These are phyloP conservation scores for Balamuthia mandrillaris DNA, from an alignment of 208 protist species.

Conservation along the genomic window DNA sequence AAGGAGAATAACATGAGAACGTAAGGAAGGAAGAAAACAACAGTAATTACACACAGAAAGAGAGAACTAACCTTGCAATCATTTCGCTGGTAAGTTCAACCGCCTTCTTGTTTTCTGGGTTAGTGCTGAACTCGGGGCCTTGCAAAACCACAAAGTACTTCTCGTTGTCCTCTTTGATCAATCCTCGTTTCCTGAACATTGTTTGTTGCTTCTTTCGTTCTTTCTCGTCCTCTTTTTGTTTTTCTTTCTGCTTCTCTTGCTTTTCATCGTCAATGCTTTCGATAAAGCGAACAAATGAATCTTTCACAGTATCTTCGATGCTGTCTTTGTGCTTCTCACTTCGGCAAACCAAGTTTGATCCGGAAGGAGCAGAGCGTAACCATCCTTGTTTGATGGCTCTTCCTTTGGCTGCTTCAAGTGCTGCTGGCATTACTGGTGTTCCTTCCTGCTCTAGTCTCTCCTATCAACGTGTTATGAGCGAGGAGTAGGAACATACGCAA, in stretches of 20 bases:
- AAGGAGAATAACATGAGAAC: neutral
- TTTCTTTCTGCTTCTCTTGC: neutral
- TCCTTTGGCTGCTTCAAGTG: slow-evolving; percentile 75
- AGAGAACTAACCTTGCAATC: slow-evolving; percentile 58
- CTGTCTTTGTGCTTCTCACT: too few species aligned
- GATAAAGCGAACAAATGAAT: too few species aligned
- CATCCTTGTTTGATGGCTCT: slow-evolving; percentile 57
- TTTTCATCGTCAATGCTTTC: slow-evolving; percentile 22
- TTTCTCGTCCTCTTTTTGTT: neutral
- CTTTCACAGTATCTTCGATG: too few species aligned
- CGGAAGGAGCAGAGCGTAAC: neutral
- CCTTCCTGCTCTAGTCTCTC: slow-evolving; percentile 21
- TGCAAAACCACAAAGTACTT: slow-evolving; percentile 82
- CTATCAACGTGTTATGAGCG: too few species aligned
- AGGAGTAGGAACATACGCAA: too few species aligned
- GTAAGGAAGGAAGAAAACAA: neutral
- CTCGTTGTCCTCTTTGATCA: slow-evolving; percentile 71
- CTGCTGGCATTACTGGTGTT: slow-evolving; percentile 71
- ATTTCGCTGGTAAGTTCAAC: slow-evolving; percentile 90
- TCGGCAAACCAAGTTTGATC: too few species aligned
- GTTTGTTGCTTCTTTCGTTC: slow-evolving; percentile 78
- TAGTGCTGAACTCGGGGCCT: slow-evolving; percentile 37
- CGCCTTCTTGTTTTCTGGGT: neutral
- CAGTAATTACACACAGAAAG: too few species aligned
- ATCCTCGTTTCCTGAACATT: slow-evolving; percentile 73